phyloP scores from a whole-genome alignment of 2,329 filamentous ascomycete species.

The Exophiala viscosa region DNA sequence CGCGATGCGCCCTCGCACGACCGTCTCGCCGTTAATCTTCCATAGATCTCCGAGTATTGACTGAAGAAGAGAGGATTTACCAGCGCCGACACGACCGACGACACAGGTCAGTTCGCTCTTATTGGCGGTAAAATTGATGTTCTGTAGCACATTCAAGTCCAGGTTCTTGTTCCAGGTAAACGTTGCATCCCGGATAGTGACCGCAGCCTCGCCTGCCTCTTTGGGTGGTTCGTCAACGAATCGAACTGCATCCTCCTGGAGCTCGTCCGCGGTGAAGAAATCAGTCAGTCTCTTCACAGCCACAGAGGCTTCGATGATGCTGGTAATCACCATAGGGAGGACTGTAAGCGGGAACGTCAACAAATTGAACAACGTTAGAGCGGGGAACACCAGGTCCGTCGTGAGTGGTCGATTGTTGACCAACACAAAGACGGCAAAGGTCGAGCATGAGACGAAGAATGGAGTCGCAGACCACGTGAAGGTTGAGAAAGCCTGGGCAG shows the following conservation, averaged over 20 bases:
- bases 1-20: slow-evolving; percentile 75
- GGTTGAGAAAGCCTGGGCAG: slow-evolving; percentile 87
- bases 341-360: slow-evolving; percentile 92
- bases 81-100: slow-evolving; percentile 88
- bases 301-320: slow-evolving; percentile 93
- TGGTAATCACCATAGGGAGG: slow-evolving; percentile 95
- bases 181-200: slow-evolving; percentile 75
- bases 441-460: slow-evolving; percentile 95
- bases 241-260: slow-evolving; percentile 78
- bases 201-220: slow-evolving; percentile 77
- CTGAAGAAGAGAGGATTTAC: slow-evolving; percentile 90
- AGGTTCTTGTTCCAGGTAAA: slow-evolving; percentile 95
- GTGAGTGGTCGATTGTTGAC: slow-evolving; percentile 77
- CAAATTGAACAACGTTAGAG: slow-evolving; percentile 88
- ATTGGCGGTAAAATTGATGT: slow-evolving; percentile 82
- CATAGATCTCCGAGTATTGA: slow-evolving; percentile 85
- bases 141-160: slow-evolving; percentile 62
- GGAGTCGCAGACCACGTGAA: slow-evolving; percentile 98
- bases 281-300: slow-evolving; percentile 80
- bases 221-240: slow-evolving; percentile 62
- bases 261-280: slow-evolving; percentile 82
- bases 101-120: slow-evolving; percentile 93
- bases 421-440: slow-evolving; percentile 89
- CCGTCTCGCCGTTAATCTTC: slow-evolving; percentile 80
- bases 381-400: slow-evolving; percentile 94